Evolutionary conservation across 2,329 filamentous ascomycete genomes (phyloP), one percentile per base, ranked within the genome.

Genomic region (Fusarium oxysporum): DNA sequence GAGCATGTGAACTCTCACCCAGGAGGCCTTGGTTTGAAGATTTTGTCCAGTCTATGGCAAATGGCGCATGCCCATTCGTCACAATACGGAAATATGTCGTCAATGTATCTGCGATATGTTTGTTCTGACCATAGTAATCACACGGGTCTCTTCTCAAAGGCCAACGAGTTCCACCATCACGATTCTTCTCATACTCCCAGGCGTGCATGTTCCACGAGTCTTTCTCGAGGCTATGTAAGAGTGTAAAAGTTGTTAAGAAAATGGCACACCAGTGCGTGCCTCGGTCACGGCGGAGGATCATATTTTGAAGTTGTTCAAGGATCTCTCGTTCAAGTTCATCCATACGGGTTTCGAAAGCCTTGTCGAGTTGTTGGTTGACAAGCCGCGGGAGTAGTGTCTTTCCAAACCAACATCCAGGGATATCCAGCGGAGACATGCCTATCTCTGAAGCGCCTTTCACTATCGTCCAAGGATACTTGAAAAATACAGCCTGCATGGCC

Each of bases 171-270:
- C 53, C 53, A 7, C 53, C 53, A 4, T 4, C 3, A 3, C 53
- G 53, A 13, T 44, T 25, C 16, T 45, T 56, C 30, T 56, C 53
- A 2, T 25, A 33, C n/a, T 56, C 53, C 53, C 53, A 56, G 6
- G 53, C 53, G 17, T 56, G 53, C 53, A 56, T 35, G n/a, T 56
- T 56, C 53, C 53, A 56, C 12, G 53, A 56, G 53, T 56, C 53
- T 33, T 45, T 56, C 28, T 56, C 53, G 0, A 56, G 30, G 13
- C 53, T 56, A 6, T 56, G 38, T 3, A 56, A 28, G 1, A 56
- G 38, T 9, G 35, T 56, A 6, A 56, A 56, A 0, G 17, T 56
- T 45, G 53, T 45, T 6, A 56, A 3, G 5, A 56, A 56, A 1
- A 45, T 56, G 19, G 53, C n/a, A 45, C 30, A 56, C 54, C 54